phyloP scores from a whole-genome alignment of 2,329 filamentous ascomycete species.

The Penicillium sp. region DNA sequence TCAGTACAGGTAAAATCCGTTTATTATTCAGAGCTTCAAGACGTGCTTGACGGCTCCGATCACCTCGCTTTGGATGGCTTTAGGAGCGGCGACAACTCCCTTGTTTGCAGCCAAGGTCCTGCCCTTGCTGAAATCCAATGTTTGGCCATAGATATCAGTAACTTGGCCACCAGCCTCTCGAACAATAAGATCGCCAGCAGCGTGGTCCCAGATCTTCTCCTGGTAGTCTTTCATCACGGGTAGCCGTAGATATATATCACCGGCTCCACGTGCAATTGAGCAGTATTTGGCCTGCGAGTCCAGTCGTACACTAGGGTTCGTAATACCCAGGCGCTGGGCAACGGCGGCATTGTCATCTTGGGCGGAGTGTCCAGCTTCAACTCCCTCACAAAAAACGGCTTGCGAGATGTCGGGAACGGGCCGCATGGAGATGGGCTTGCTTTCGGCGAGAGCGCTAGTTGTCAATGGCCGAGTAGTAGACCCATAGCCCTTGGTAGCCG shows the following conservation, averaged over 20 bases:
- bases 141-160: conserved; percentile 83
- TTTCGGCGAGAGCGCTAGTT: conserved; percentile 47
- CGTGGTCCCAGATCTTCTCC: conserved; percentile 99
- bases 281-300: conserved; percentile 98
- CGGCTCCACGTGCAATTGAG: conserved; percentile 89
- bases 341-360: conserved; percentile 88
- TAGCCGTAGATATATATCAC: conserved; percentile 90
- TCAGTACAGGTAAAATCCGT: conserved; percentile 20
- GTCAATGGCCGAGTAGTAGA: conserved; percentile 80
- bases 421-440: conserved; percentile 78
- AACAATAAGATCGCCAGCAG: conserved; percentile 91
- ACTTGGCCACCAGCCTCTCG: conserved; percentile 91
- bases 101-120: conserved; percentile 88
- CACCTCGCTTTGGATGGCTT: conserved; percentile 74
- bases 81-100: conserved; percentile 88
- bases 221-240: conserved; percentile 86
- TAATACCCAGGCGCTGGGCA: conserved; percentile 83
- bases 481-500: conserved; percentile 78
- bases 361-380: conserved; percentile 89
- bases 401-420: conserved; percentile 72
- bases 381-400: conserved; percentile 95
- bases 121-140: conserved; percentile 83
- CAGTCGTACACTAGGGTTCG: conserved; percentile 87
- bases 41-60: conserved; percentile 83
- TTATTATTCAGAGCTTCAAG: conserved; percentile 55